Evolutionary conservation across 1,284 basidiomycete species (phyloP).

Genomic region (Amylostereum areolatum): DNA sequence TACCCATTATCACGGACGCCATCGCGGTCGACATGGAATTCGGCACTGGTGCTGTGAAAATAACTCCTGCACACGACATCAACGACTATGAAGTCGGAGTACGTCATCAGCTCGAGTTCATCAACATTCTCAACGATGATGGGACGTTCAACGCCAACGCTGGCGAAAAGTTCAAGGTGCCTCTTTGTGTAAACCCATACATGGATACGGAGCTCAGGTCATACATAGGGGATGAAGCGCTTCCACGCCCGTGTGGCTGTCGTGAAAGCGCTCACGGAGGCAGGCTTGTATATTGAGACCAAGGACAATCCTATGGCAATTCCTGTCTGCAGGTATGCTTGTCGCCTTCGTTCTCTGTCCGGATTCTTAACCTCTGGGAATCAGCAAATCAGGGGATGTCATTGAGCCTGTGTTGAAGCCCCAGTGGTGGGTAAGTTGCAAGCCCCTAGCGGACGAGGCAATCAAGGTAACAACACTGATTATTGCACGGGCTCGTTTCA

Average conservation of each 20-base stretch:
- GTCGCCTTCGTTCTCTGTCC: not conserved
- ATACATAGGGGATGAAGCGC: conserved; percentile 83
- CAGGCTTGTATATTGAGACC: conserved; percentile 84
- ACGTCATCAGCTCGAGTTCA: conserved; percentile 87
- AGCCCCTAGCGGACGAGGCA: conserved; percentile 87
- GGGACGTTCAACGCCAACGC: conserved; percentile 94
- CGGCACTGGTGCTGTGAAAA: conserved; percentile 98
- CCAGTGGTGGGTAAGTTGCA: conserved; percentile 99
- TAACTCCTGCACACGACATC: conserved; percentile 98
- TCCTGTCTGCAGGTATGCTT: conserved; percentile 76
- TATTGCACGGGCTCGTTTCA: not conserved
- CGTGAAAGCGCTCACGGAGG: conserved; percentile 81
- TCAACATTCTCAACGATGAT: conserved; percentile 96
- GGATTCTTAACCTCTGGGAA: not conserved
- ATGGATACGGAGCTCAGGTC: not conserved
- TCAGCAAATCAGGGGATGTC: conserved; percentile 89
- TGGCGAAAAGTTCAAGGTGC: conserved; percentile 70
- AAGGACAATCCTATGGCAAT: conserved; percentile 97
- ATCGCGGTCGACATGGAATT: conserved; percentile 89
- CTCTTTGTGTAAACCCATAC: conserved; percentile 4
- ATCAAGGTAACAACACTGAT: conserved; percentile 51
- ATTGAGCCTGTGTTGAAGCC: conserved; percentile 97
- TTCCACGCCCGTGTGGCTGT: conserved; percentile 91
- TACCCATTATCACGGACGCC: conserved; percentile 87
- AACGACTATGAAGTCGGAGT: conserved; percentile 96